Evolutionary conservation across 2,329 filamentous ascomycete species (phyloP), one percentile per base, ranked within the genome.

Genomic region (Fusarium sp.): DNA sequence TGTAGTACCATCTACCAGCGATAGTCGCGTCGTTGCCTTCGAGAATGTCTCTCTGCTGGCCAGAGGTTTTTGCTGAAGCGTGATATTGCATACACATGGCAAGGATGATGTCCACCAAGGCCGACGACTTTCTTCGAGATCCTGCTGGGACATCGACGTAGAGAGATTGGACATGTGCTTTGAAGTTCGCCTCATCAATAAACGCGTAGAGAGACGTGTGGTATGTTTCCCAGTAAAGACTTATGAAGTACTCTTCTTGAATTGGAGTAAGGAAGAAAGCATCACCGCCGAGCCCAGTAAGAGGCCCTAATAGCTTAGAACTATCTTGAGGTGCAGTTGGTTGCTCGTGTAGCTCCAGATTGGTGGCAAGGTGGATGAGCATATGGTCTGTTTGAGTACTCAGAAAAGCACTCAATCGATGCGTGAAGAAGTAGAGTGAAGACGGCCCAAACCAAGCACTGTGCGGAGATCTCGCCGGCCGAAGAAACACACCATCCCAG

Each of bases 31-130:
- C 59, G 4, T 62, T 28, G 4, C 55, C 59, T 34, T 62, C 59
- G 6, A 62, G 36, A 2, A 62, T 48, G 2, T 26, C 56, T 6
- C 36, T 45, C 3, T 39, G 44, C 3, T 62, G 38, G 0, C 24
- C 15, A 1, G 19, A 21, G 2, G 57, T 49, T 1, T 24, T 21
- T 1, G 56, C 24, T 1, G 57, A 62, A 1, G 45, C 19, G 15
- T 48, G 49, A 7, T 62, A 62, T 1, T 62, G 59, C 57, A 62
- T 62, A 1, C 59, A 62, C 59, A 62, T 62, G 1, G 59, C 59
- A 4, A 62, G 28, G 10, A 62, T 62, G 15, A 62, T 62, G 3
- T 62, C 58, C 0, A 62, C 42, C 4, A 62, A 26, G 2, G 48
- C 58, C 4, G 58, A 62, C 1, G 51, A 42, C 3, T 38, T 62